Conservation (phyloP, 768 basidiomycete species). For the Tephrocybe sp. region DNA sequence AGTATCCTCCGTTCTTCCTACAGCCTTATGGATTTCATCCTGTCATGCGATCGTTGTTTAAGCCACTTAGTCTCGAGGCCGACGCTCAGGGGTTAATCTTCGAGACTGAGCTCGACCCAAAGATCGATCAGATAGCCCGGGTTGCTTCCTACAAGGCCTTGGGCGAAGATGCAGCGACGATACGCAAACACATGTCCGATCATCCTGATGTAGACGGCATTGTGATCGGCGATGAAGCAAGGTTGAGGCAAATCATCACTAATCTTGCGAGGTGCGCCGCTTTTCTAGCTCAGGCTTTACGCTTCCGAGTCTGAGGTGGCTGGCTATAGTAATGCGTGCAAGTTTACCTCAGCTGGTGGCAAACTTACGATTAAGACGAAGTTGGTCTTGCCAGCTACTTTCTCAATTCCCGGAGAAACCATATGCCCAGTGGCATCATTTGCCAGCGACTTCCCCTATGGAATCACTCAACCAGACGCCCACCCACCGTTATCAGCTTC, state of each 20-base stretch:
- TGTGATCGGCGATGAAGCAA: conserved; percentile 83
- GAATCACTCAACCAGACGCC: conserved; percentile 17
- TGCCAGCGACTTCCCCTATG: background rate
- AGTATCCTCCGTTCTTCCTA: conserved; percentile 5
- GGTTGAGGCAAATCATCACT: conserved; percentile 78
- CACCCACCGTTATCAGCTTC: conserved; percentile 36
- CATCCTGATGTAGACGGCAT: conserved; percentile 58
- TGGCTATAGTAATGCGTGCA: conserved; percentile 67
- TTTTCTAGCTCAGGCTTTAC: background rate
- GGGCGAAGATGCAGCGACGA: conserved; percentile 45
- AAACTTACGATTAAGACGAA: conserved; percentile 67
- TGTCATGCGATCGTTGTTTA: conserved; percentile 71
- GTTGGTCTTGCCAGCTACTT: conserved; percentile 40
- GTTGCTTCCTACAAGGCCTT: conserved; percentile 58
- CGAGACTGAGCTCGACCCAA: conserved; percentile 64
- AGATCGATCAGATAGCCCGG: conserved; percentile 67
- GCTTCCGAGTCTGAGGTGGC: background rate
- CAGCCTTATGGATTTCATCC: conserved; percentile 78
- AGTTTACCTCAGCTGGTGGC: conserved; percentile 74
- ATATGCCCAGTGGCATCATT: background rate
- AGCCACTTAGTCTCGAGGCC: conserved; percentile 67
- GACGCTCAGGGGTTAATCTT: conserved; percentile 68
- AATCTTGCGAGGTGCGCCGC: conserved; percentile 70
- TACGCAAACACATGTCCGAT: conserved; percentile 39
- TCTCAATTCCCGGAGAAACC: background rate